Base-by-base conservation (phyloP, 176 grass and related monocot genomes). In the Oryza glumipatula region DNA sequence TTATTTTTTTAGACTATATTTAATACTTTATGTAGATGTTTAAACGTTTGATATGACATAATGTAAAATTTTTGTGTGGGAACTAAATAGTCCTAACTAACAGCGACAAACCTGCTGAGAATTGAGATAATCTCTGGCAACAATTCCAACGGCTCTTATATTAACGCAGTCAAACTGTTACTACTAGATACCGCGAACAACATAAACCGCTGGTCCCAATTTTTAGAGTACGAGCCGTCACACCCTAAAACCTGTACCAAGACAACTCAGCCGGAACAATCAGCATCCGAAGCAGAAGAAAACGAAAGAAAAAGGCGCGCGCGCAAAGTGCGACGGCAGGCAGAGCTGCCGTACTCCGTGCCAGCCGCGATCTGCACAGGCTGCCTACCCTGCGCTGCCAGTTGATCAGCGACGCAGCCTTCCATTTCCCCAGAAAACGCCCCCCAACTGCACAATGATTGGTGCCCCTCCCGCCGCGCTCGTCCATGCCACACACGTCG, bases 381-480 rank as follows among this genome's bases (percentile, higher is more conserved):
- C 56, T 41, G 8, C 67, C 65, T 9, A 41, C 44, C 24, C 9
- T 9, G 33, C 17, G n/a, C 64, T 19, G 21, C 23, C 49, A 58
- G 13, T 77, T 60, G 68, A 54, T 65, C 23, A 10, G 9, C 70
- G 46, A 19, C 65, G 22, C 46, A 84, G 69, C 81, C 47, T 33
- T 81, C 44, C 68, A 0, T 9, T 74, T 36, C 58, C 88, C 74
- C 14, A 86, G 46, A 72, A 79, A 86, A 61, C 83, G 24, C 26
- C 44, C 16, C 72, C 13, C 68, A 77, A 66, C 80, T 36, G 74
- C 74, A 11, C 75, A 87, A 90, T 90, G 80, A 90, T 87, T 87
- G 76, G 75, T 44, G 68, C 15, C 78, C 21, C n/a, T 63, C 58
- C 58, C 3, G 64, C 32, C 36, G 74, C 74, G 13, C 76, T 72